These are phyloP conservation scores for Boletus rubescentipes DNA, from an alignment of 768 basidiomycete genomes.

Conservation along the genomic window DNA sequence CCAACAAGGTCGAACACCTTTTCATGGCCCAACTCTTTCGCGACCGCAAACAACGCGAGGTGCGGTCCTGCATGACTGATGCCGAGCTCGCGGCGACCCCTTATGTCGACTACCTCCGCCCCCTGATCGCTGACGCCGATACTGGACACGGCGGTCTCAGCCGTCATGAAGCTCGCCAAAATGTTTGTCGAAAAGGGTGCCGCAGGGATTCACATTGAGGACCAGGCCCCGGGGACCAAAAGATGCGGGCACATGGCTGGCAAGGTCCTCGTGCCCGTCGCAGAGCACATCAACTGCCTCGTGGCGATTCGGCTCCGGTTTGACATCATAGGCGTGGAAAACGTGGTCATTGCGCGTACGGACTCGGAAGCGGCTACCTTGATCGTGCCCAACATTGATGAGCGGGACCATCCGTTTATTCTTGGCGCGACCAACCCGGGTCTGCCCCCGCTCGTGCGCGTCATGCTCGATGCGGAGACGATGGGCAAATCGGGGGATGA, in stretches of 20 bases:
- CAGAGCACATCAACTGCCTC: slow-evolving; percentile 97
- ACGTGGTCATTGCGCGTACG: slow-evolving; percentile 89
- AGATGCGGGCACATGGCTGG: slow-evolving; percentile 95
- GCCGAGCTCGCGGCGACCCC: slow-evolving; percentile 70
- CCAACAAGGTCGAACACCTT: slow-evolving; percentile 97
- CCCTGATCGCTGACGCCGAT: slow-evolving; percentile 95
- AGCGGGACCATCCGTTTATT: slow-evolving; percentile 97
- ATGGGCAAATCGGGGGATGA: slow-evolving; percentile 75
- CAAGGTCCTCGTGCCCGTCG: slow-evolving; percentile 95
- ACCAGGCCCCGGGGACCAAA: slow-evolving; percentile 97
- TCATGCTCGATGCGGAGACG: slow-evolving; percentile 85
- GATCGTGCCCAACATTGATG: slow-evolving; percentile 94
- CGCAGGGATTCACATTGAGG: slow-evolving; percentile 96
- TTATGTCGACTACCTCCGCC: slow-evolving; percentile 85
- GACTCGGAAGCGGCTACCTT: slow-evolving; percentile 98
- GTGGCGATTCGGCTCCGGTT: slow-evolving; percentile 96
- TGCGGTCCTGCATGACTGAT: slow-evolving; percentile 67
- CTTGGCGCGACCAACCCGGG: slow-evolving; percentile 83
- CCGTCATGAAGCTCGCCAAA: slow-evolving; percentile 97
- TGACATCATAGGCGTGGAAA: slow-evolving; percentile 98
- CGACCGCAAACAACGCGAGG: slow-evolving; percentile 93
- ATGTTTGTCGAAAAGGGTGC: slow-evolving; percentile 99
- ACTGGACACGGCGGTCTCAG: slow-evolving; percentile 97
- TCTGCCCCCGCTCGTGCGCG: slow-evolving; percentile 65
- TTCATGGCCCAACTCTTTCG: slow-evolving; percentile 99